These are phyloP conservation scores for Neoscytalidium dimidiatum DNA, from an alignment of 2,329 filamentous ascomycete species.

Conservation along the genomic window DNA sequence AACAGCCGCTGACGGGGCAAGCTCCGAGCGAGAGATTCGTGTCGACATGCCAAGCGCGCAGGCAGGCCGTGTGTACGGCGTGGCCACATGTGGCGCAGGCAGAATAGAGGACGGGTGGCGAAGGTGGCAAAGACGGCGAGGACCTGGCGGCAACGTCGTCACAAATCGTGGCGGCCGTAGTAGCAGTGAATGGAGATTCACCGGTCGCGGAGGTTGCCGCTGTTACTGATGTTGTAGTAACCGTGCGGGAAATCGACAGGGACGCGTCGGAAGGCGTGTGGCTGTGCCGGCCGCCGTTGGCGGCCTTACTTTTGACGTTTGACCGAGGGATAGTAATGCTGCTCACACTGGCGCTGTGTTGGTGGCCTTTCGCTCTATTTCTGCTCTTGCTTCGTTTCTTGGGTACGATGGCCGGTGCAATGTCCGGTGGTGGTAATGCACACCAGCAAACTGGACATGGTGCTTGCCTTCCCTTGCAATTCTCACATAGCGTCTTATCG, in stretches of 20 bases:
- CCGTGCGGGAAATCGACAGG: constrained; percentile 1
- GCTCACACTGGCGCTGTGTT: constrained; percentile 3
- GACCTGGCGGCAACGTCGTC: not conserved
- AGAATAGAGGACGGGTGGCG: constrained; percentile 48
- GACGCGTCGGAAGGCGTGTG: constrained; percentile 16
- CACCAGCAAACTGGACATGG: constrained; percentile 48
- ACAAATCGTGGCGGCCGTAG: not conserved
- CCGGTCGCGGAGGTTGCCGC: not conserved
- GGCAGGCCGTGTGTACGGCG: constrained; percentile 59
- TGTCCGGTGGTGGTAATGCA: constrained; percentile 42
- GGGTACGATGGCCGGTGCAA: constrained; percentile 27
- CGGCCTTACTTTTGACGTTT: not conserved
- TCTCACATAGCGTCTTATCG: constrained; percentile 54
- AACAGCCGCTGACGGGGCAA: constrained; percentile 61
- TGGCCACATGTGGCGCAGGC: constrained; percentile 64
- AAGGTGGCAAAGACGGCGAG: constrained; percentile 22
- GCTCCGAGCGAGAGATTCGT: constrained; percentile 46
- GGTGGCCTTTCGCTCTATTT: constrained; percentile 3
- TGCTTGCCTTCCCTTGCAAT: constrained; percentile 47
- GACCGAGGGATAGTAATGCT: constrained; percentile 17
- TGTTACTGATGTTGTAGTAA: not conserved
- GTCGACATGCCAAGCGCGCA: constrained; percentile 57
- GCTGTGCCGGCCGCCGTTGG: constrained; percentile 8
- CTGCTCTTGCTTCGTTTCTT: constrained; percentile 15
- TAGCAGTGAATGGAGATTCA: not conserved